Conservation (phyloP, 495 filamentous ascomycete genomes). For the Lasiosphaeris hirsuta region DNA sequence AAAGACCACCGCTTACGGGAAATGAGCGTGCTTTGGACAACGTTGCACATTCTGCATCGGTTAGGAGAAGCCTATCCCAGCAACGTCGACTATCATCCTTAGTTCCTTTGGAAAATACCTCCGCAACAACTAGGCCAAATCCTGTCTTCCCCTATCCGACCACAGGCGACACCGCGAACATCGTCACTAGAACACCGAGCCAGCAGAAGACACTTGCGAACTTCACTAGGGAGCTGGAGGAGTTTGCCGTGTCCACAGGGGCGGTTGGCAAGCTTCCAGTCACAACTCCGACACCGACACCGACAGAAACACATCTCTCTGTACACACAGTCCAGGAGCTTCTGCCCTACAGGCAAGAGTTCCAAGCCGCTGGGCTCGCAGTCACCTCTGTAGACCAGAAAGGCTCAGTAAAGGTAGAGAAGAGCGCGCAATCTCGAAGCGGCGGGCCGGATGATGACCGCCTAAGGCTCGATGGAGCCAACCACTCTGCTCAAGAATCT, state of each 20-base stretch:
- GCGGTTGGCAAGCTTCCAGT: constrained; percentile 24
- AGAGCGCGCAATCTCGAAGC: neutral
- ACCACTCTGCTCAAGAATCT: neutral
- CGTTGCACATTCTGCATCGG: constrained; percentile 33
- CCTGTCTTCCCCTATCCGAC: neutral
- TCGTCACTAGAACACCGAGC: constrained; percentile 34
- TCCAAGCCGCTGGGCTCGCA: constrained; percentile 45
- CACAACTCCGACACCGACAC: constrained; percentile 29
- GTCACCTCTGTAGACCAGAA: constrained; percentile 47
- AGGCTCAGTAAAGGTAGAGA: neutral
- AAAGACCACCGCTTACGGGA: neutral
- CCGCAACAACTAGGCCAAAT: neutral
- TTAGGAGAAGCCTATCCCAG: constrained; percentile 36
- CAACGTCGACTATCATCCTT: constrained; percentile 35
- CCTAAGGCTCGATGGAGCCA: constrained; percentile 5
- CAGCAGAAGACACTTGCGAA: constrained; percentile 34
- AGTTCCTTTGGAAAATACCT: constrained; percentile 18
- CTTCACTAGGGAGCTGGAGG: constrained; percentile 41
- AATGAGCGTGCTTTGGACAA: constrained; percentile 30
- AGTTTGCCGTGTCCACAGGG: constrained; percentile 33
- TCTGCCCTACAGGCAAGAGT: constrained; percentile 43
- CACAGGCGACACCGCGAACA: neutral
- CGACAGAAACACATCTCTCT: constrained; percentile 32
- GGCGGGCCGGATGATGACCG: constrained; percentile 3
- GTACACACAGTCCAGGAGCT: constrained; percentile 44